These are phyloP conservation scores for Iris macrosiphon DNA, from an alignment of 106 monocot species.

Conservation along the genomic window DNA sequence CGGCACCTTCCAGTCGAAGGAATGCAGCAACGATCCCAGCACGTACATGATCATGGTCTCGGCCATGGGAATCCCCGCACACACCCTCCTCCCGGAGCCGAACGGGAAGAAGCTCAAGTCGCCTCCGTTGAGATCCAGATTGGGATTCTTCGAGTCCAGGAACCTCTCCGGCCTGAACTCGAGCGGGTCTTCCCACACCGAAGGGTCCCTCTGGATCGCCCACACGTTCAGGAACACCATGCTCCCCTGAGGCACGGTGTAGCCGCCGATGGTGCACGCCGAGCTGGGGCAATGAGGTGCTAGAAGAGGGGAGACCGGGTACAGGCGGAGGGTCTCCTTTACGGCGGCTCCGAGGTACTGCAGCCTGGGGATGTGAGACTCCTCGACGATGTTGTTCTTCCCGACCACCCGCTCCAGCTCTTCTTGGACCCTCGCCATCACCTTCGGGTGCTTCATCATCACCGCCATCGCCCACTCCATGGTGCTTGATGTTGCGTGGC, in stretches of 20 bases:
- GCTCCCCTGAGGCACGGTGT: conserved; percentile 20
- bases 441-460: conserved; percentile 15
- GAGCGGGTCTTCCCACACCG: conserved; percentile 18
- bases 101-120: conserved; percentile 12
- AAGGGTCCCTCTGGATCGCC: conserved; percentile 30
- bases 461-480: conserved; percentile 30
- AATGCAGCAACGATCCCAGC: conserved; percentile 7
- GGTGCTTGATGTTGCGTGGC: conserved; percentile 5
- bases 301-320: conserved; percentile 33
- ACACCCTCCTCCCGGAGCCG: conserved; percentile 15
- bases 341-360: conserved; percentile 18
- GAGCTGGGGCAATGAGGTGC: conserved; percentile 12
- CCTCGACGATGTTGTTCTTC: neutral
- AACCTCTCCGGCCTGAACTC: conserved; percentile 40
- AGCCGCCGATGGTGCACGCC: conserved; percentile 16
- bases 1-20: conserved; percentile 1
- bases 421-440: conserved; percentile 19
- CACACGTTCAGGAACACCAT: conserved; percentile 29
- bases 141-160: no score
- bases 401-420: conserved; percentile 31
- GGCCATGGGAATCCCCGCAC: conserved; percentile 4
- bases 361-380: conserved; percentile 16
- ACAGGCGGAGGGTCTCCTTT: conserved; percentile 34
- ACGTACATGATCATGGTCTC: conserved; percentile 14
- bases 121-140: conserved; percentile 3